Base-by-base conservation (phyloP, 2,329 filamentous ascomycete genomes). In the Scolecobasidium constrictum region DNA sequence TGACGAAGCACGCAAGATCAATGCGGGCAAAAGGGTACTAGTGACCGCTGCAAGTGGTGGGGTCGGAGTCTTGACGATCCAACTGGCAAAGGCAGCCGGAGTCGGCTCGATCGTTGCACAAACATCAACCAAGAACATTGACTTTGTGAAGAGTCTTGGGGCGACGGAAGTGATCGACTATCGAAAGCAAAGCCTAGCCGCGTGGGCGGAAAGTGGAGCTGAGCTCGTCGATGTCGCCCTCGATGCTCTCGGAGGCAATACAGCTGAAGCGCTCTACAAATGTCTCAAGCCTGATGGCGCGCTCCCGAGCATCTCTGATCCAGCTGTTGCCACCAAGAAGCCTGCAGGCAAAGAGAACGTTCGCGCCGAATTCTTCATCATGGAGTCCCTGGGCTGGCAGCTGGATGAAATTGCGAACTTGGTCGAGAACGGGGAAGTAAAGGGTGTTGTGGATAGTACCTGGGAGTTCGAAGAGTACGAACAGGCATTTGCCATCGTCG, bases 31-130 rank as follows among this genome's bases (percentile, higher is more conserved):
- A 18, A 46, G 58, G 1, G 55, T 68, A n/a, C 52, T 69, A 11
- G 48, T 68, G 42, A 63, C 64, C 3, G 65, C 57, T 3, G 64
- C 62, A 0, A 55, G 55, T 0, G 64, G 64, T 6, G 59, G 59
- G 4, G 64, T 68, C 4, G 65, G 65, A 12, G 55, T 56, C 22
- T 67, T 60, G 57, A 56, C 60, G 1, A 56, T 67, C 13, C 62
- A 65, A 51, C 53, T 66, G 16, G 63, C 63, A 1, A 51, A 53
- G 6, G 47, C 54, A 12, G 56, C 56, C 0, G 63, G 63, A 2
- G 61, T 57, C 2, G 53, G 55, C 2, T 51, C 48, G n/a, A 52
- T 67, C 13, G 53, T 63, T n/a, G 63, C 57, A 1, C 53, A 63
- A 2, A 57, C 54, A 23, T 51, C 56, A 1, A 45, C 48, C 1